These are phyloP conservation scores for Penicillium cataractarum DNA, from an alignment of 495 filamentous ascomycete genomes.

Conservation along the genomic window DNA sequence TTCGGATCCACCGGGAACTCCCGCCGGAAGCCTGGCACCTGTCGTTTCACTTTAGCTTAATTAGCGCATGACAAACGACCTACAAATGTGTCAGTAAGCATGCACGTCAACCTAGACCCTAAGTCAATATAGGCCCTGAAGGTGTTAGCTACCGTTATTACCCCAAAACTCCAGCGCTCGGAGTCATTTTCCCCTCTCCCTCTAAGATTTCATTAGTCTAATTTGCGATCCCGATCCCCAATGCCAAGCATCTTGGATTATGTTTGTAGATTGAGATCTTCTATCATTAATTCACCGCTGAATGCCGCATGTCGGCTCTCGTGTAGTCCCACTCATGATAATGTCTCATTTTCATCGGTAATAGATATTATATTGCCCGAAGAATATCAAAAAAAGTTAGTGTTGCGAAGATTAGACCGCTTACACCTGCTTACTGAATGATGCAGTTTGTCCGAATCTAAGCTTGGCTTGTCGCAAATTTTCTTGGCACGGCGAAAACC, in stretches of 20 bases:
- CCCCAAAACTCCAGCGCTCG: conserved; percentile 7
- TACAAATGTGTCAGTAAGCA: conserved; percentile 17
- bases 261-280: neutral
- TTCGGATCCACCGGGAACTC: neutral
- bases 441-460: neutral
- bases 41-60: conserved; percentile 12
- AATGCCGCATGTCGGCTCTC: neutral
- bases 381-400: neutral
- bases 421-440: conserved; percentile 7
- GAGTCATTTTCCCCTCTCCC: neutral
- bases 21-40: neutral
- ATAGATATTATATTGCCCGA: neutral
- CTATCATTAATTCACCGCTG: neutral
- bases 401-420: neutral
- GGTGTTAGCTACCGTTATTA: conserved; percentile 6
- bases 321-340: neutral
- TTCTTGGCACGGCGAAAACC: neutral
- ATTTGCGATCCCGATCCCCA: neutral
- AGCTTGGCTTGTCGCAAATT: neutral
- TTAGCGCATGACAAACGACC: conserved; percentile 15
- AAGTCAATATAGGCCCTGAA: neutral
- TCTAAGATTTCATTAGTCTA: neutral
- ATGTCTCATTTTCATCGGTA: neutral
- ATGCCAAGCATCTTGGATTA: neutral
- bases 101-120: conserved; percentile 13